Base-by-base conservation (phyloP, 2,329 filamentous ascomycete genomes). In the Fusarium heterosporum region DNA sequence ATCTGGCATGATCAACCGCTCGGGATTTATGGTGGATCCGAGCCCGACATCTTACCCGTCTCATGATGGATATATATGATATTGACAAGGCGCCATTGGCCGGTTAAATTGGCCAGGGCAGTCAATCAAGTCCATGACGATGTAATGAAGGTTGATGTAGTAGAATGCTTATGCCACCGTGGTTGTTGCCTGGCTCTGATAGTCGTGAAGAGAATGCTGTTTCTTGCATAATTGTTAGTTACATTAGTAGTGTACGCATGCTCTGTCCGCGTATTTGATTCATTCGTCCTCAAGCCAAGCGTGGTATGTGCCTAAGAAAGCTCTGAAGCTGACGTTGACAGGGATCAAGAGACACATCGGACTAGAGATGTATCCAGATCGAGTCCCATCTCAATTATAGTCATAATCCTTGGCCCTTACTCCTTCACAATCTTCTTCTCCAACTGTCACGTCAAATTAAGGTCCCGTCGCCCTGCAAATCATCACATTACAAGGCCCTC, bases 31-130 rank as follows among this genome's bases (percentile, higher is more conserved):
- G 55, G 25, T 55, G 48, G 34, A 59, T 51, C 68, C 67, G 61
- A 70, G 45, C 42, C 64, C 68, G 54, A 70, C 19, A 19, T 50
- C 46, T 69, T 50, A 69, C 50, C 40, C 36, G 41, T 47, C 14
- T 28, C 17, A 41, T 47, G 22, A 29, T 39, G 50, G 64, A 62
- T 19, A 43, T 11, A 29, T n/a, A 55, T 55, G 41, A 56, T 49
- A 55, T 55, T 50, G 58, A 41, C 28, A 29, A 25, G 25, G 28
- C 38, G 32, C 41, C 17, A 70, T 70, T 70, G 64, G 67, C 25
- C 40, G 19, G 40, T n/a, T n/a, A 47, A 60, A 38, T 25, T 56
- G 22, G 45, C 25, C 12, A 55, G 36, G 42, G 12, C 36, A 45
- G 36, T 26, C 36, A n/a, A 42, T 28, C 38, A 57, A 57, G 43